Base-by-base conservation (phyloP, 2,329 filamentous ascomycete species). In the Mariannaea sp. region DNA sequence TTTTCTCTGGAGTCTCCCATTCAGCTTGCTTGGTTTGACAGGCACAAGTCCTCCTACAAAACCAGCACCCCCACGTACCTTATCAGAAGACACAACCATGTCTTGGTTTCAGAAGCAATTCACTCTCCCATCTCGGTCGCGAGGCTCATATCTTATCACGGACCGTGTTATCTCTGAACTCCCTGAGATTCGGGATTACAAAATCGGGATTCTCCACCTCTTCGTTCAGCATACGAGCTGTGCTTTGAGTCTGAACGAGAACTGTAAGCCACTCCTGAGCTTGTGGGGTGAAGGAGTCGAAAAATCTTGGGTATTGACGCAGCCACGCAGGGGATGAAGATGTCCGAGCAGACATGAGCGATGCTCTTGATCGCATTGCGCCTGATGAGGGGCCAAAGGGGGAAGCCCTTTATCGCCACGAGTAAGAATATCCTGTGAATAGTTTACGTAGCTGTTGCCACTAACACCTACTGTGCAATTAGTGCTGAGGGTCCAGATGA, bases 221-320 rank as follows among this genome's bases (percentile, higher is more conserved):
- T 99, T 97, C 72, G 81, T 97, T 49, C 93, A 99, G 75, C 94
- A 99, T 75, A 99, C 94, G 5, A 91, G 86, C 67, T 96, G 92
- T 74, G 94, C 89, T 10, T 80, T 99, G 47, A 90, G 85, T 55
- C 77, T 99, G 65, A 99, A 99, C 70, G 94, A 99, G 81, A 97
- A 97, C 76, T 87, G 83, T 74, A 58, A 43, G 70, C 32, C 29
- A 29, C 24, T n/a, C 8, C 9, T 13, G 22, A 9, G 12, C 9
- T 2, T 9, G 17, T n/a, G 19, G 8, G 22, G 12, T n/a, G 13
- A 14, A 16, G 14, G 17, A 17, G 4, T 26, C 20, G 16, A n/a
- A n/a, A n/a, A n/a, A n/a, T n/a, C n/a, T n/a, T n/a, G 12, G n/a
- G 17, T 33, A 92, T 69, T 72, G 73, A 49, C 16, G 17, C 30